Conservation (phyloP, 257 asterid species). For the Solanum piurae region DNA sequence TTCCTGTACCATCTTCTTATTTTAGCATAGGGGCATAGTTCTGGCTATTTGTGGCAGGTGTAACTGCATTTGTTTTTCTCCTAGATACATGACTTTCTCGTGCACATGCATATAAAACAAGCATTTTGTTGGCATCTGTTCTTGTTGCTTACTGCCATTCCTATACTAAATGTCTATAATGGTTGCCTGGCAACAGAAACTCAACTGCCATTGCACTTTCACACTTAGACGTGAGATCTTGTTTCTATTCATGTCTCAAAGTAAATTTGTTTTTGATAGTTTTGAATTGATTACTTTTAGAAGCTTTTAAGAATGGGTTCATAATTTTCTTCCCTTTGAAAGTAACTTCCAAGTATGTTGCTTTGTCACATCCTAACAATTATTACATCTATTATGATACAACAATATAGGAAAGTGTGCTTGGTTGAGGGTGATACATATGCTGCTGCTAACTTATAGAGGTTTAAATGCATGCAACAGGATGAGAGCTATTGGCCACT, state of each 20-base stretch:
- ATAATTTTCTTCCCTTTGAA: not conserved
- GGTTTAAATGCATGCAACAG: slow-evolving; percentile 29
- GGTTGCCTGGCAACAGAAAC: not conserved
- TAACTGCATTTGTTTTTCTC: not conserved
- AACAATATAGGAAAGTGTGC: not conserved
- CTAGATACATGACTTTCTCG: not conserved
- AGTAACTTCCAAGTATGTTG: not conserved
- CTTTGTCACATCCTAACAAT: not conserved
- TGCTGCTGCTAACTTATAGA: not conserved
- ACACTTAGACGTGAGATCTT: not conserved
- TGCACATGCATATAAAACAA: not conserved
- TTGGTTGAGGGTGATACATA: not conserved
- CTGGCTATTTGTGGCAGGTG: not conserved
- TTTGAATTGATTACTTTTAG: not conserved
- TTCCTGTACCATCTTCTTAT: not conserved
- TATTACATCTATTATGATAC: not conserved
- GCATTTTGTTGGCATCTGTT: not conserved
- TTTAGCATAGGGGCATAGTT: not conserved
- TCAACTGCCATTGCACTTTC: not conserved
- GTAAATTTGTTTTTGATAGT: not conserved
- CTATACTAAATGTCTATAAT: not conserved
- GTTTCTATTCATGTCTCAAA: not conserved
- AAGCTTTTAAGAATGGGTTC: not conserved
- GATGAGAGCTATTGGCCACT: slow-evolving; percentile 74
- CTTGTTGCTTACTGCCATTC: not conserved